These are phyloP conservation scores for Prunus kanzakura DNA, from an alignment of 306 rosid genomes.

Conservation along the genomic window DNA sequence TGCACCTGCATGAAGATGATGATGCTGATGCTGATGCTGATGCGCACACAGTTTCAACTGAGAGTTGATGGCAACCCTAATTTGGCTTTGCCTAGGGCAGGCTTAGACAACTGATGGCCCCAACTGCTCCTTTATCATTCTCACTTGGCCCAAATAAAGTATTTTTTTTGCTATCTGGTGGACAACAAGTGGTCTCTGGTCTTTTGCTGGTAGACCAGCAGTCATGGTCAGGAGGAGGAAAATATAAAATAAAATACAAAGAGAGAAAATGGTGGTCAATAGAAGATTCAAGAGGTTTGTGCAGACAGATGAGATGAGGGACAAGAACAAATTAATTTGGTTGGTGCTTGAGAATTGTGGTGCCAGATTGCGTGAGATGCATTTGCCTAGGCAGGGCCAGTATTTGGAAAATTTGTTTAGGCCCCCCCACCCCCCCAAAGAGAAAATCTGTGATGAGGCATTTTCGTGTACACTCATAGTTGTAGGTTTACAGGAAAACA, in stretches of 20 bases:
- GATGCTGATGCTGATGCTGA: no score
- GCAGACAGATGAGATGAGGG: background rate
- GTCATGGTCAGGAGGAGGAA: background rate
- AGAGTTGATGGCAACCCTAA: constrained; percentile 15
- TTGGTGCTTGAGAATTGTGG: background rate
- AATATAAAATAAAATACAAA: background rate
- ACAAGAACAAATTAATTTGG: background rate
- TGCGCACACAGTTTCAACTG: no score
- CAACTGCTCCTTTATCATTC: constrained; percentile 8
- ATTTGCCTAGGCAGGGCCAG: background rate
- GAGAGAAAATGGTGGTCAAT: background rate
- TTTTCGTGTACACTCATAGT: background rate
- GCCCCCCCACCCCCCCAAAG: background rate
- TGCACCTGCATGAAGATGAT: background rate
- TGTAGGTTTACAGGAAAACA: background rate
- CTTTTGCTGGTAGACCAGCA: background rate
- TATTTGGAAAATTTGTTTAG: background rate
- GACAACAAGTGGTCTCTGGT: constrained; percentile 9
- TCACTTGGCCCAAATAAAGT: background rate
- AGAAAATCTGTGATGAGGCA: background rate
- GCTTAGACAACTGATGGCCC: constrained; percentile 56
- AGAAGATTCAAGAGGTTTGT: background rate
- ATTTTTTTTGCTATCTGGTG: background rate
- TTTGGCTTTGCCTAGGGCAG: constrained; percentile 26
- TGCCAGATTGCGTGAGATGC: background rate